Evolutionary conservation across 139 green algal species (phyloP), one percentile per base, ranked within the genome.

Genomic region (Cymbomonas tetramitiformis): DNA sequence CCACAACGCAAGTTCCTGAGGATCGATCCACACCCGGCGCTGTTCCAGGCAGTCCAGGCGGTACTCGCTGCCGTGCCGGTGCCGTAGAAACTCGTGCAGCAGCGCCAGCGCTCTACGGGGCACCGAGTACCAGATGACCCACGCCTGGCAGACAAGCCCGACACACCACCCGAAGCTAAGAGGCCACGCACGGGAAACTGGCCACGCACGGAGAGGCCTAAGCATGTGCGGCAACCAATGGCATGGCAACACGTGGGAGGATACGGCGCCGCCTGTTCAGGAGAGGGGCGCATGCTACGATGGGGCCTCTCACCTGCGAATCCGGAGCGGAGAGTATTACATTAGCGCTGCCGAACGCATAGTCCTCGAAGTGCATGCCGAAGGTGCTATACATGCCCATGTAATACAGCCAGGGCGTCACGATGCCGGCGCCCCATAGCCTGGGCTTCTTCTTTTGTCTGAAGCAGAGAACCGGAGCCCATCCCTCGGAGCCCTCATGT

Each of bases 361-460:
- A 60, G 26, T 60, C 52, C 24, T 60, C 52, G 4, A 60, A 41
- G 52, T 60, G 52, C 10, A 33, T 31, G 19, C 32, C 28, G 34
- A 60, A 60, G 19, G 49, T n/a, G 23, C 38, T 51, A 24, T 26
- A 25, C 10, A 48, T 26, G 1, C 52, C 29, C 52, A 60, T 60
- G 36, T 49, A 60, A 28, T 60, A 60, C 1, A 60, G 26, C 52
- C 52, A 60, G 38, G 52, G 52, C 23, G 36, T 41, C 8, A 60
- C 23, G 5, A 60, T 60, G 8, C 52, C 52, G 1, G 30, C 52
- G 3, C 52, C 52, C 52, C 52, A 60, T 7, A 50, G 12, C n/a
- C n/a, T n/a, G n/a, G n/a, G n/a, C n/a, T n/a, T n/a, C n/a, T n/a
- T n/a, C n/a, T n/a, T n/a, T n/a, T n/a, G n/a, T n/a, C n/a, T n/a